These are phyloP conservation scores for Euphorbia pulcherrima DNA, from an alignment of 345 rosid genomes.

Conservation along the genomic window DNA sequence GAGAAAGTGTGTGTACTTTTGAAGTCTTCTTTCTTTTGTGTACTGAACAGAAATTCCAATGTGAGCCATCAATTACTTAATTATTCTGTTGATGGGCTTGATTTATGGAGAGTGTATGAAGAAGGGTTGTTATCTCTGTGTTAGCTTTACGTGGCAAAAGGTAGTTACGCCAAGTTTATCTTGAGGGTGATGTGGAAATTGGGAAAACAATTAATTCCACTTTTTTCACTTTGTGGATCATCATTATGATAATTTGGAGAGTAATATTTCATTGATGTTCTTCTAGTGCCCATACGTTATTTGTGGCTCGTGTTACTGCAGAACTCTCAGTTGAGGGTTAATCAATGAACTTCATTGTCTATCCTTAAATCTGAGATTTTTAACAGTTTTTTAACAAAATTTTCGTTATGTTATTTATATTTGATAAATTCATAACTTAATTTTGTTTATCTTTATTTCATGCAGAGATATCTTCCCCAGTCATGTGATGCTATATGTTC, in stretches of 20 bases:
- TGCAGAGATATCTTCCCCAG: slow-evolving; percentile 79
- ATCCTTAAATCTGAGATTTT: not conserved
- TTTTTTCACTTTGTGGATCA: not conserved
- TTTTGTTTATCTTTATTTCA: not conserved
- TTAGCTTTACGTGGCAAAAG: not conserved
- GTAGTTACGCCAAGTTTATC: not conserved
- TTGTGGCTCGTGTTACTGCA: not conserved
- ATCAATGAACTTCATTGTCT: not conserved
- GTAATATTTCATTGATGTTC: not conserved
- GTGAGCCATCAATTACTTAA: not conserved
- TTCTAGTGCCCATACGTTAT: not conserved
- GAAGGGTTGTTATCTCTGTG: not conserved
- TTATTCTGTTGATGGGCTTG: not conserved
- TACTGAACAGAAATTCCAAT: not conserved
- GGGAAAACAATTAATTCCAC: not conserved
- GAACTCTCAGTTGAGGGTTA: not conserved
- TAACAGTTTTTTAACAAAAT: too few relatives aligned
- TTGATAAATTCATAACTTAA: not conserved
- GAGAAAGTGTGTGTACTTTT: not conserved
- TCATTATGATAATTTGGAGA: not conserved
- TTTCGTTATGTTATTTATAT: not conserved
- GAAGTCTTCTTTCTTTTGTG: not conserved
- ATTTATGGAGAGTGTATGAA: not conserved
- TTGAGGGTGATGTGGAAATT: not conserved
- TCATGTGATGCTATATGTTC: slow-evolving; percentile 69